These are phyloP conservation scores for Coelastrella sp. DNA, from an alignment of 139 green algal species.

Conservation along the genomic window DNA sequence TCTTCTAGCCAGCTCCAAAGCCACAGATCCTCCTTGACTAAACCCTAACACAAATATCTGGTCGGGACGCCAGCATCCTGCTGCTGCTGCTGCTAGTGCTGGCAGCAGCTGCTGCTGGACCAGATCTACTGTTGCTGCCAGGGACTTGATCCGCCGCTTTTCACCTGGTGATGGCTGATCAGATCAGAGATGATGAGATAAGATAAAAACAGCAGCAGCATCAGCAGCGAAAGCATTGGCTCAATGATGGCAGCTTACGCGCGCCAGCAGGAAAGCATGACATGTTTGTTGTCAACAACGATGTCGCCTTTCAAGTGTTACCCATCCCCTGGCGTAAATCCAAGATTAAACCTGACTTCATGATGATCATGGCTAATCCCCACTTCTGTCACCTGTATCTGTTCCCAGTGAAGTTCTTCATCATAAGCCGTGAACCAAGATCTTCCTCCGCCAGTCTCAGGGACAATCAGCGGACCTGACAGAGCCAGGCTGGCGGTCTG, in stretches of 20 bases:
- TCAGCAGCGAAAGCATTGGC: background rate
- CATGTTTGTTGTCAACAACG: no score
- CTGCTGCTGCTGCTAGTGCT: background rate
- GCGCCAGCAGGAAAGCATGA: no score
- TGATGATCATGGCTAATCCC: no score
- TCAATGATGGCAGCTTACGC: background rate
- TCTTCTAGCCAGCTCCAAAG: conserved; percentile 42
- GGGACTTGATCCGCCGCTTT: conserved; percentile 40
- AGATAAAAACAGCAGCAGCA: background rate
- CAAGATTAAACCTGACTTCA: no score
- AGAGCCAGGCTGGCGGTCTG: conserved; percentile 58
- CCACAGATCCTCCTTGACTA: conserved; percentile 57
- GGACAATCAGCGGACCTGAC: conserved; percentile 47
- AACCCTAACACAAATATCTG: conserved; percentile 57
- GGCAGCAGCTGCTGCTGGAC: conserved; percentile 32
- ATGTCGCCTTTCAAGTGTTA: no score
- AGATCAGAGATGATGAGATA: no score
- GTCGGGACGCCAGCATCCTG: background rate
- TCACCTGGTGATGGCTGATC: conserved; percentile 49
- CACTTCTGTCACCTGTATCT: conserved; percentile 52
- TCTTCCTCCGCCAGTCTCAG: conserved; percentile 50
- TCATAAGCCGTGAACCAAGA: conserved; percentile 55
- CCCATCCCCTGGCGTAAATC: no score
- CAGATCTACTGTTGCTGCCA: conserved; percentile 40
- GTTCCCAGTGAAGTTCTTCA: conserved; percentile 48